Base-by-base conservation (phyloP, 139 green algal species). In the Asterochloris erici region DNA sequence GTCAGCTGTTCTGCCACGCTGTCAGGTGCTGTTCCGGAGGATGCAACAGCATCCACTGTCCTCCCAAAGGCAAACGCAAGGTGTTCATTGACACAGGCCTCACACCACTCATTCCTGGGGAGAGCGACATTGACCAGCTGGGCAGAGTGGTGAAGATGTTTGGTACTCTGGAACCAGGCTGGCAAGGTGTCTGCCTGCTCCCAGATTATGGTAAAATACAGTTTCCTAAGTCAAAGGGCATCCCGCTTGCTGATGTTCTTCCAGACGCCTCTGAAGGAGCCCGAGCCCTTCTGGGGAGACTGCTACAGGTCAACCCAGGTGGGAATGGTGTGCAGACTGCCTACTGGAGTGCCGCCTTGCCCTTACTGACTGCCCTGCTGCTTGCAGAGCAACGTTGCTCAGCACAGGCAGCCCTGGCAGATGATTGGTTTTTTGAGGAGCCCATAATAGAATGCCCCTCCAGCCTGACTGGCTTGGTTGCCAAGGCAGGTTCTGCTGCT, bases 71-170 rank as follows among this genome's bases (percentile, higher is more conserved):
- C 38, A 54, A 77, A 62, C 13, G 26, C 54, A n/a, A 14, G 27
- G 27, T 11, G 0, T 79, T 24, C 28, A 14, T 77, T n/a, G 26
- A 16, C 26, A 21, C 28, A 84, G 81, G 73, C 10, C 14, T 75
- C 10, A 61, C 62, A 14, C 81, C 81, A 12, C 74, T 84, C 17
- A 71, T 84, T 12, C 26, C 73, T 68, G 81, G 81, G 14, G 73
- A 81, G 16, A 81, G 73, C 21, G 81, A 84, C 29, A 75, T 84
- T n/a, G 81, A 84, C 62, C 81, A 84, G 81, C 81, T 84, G 19
- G 81, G 81, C 13, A 61, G 81, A 61, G 62, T 84, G 17, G 69
- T 84, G 26, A 62, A 29, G 12, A 28, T 68, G 4, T 68, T 84
- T 29, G 81, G 81, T 13, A 75, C 60, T 28, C 63, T 84, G 11